Conservation (phyloP, 2,329 filamentous ascomycete species). For the Colletotrichum magnum region DNA sequence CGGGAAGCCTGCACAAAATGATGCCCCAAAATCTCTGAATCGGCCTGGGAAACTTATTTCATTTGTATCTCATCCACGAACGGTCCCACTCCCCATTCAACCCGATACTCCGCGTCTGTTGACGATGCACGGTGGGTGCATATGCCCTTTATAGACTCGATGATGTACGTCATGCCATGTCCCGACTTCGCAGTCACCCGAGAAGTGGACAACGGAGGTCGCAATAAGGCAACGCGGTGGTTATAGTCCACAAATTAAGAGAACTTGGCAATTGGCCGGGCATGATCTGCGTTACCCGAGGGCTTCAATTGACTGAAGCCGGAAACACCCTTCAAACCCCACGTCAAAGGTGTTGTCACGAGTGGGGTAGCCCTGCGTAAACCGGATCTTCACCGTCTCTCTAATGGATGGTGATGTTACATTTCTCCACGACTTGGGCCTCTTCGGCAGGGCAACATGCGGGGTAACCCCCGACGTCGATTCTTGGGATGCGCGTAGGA, state of each 20-base stretch:
- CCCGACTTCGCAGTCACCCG: not conserved
- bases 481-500: not conserved
- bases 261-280: not conserved
- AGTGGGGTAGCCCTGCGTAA: not conserved
- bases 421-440: slow-evolving; percentile 6
- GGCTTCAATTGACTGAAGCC: not conserved
- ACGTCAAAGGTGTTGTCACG: not conserved
- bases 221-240: not conserved
- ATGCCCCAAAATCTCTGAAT: no score
- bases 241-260: slow-evolving; percentile 16
- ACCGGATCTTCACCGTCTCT: not conserved
- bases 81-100: not conserved
- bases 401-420: slow-evolving; percentile 1
- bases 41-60: no score
- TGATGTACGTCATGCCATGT: not conserved
- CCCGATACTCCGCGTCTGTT: not conserved
- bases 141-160: not conserved
- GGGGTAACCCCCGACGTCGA: slow-evolving; percentile 10
- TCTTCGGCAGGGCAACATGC: slow-evolving; percentile 6
- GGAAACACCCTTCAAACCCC: not conserved
- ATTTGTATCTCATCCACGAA: not conserved
- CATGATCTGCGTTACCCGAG: not conserved
- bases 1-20: no score
- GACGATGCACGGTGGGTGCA: not conserved
- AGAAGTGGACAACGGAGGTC: not conserved